A percentile compares a stretch with the other conserved stretches of the same genome.
phyloP scores from a whole-genome alignment of 2,329 filamentous ascomycete species.

The Xylariaceae sp. region DNA sequence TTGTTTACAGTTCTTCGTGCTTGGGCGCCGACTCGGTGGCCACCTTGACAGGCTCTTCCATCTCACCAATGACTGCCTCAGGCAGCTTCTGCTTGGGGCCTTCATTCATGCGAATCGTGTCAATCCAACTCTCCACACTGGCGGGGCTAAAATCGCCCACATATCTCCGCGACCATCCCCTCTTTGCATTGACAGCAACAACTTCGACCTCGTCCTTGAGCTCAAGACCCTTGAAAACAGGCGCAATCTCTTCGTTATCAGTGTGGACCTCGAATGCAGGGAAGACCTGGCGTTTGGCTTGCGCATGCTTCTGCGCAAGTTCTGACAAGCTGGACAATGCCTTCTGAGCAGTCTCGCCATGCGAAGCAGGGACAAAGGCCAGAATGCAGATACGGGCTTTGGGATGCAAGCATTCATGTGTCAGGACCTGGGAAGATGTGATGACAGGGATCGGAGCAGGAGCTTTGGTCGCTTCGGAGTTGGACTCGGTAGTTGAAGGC shows the following conservation, averaged over 20 bases:
- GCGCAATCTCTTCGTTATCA: slow-evolving; percentile 51
- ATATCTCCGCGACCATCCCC: slow-evolving; percentile 80
- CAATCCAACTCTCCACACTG: slow-evolving; percentile 78
- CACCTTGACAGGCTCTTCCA: slow-evolving; percentile 41
- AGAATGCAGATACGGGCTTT: slow-evolving; percentile 82
- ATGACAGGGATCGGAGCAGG: slow-evolving; percentile 63
- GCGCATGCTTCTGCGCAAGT: slow-evolving; percentile 68
- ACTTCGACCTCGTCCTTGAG: slow-evolving; percentile 62
- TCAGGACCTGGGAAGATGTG: slow-evolving; percentile 57
- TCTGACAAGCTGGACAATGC: slow-evolving; percentile 62
- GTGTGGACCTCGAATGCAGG: slow-evolving; percentile 73
- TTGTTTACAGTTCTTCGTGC: slow-evolving; percentile 47
- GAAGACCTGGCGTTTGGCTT: slow-evolving; percentile 65
- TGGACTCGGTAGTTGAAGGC: slow-evolving; percentile 37
- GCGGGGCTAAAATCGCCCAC: slow-evolving; percentile 54
- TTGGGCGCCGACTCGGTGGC: slow-evolving; percentile 29
- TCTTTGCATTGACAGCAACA: slow-evolving; percentile 77
- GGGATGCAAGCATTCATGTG: slow-evolving; percentile 64
- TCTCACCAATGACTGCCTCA: slow-evolving; percentile 48
- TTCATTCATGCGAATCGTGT: slow-evolving; percentile 85
- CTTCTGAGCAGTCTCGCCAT: slow-evolving; percentile 47
- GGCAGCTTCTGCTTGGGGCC: slow-evolving; percentile 73
- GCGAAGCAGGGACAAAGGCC: slow-evolving; percentile 57
- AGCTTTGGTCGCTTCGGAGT: slow-evolving; percentile 46
- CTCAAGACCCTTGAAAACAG: slow-evolving; percentile 56